Evolutionary conservation across 371 early-diverging fungal species (phyloP), one percentile per base, ranked within the genome.

Genomic region (Mortierella sp.): DNA sequence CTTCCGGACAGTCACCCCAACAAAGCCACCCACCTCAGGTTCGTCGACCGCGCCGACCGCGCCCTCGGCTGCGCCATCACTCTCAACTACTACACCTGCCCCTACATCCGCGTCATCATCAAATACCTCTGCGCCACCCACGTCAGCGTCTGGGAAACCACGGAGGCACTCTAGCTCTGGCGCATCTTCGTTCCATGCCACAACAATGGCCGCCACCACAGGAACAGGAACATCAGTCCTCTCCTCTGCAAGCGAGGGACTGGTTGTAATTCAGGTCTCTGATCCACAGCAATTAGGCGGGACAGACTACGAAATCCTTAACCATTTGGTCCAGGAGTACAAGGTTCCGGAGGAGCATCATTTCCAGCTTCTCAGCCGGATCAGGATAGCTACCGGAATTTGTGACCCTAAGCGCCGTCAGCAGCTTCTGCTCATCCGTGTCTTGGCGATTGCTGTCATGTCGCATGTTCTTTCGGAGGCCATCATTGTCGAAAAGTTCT

Each of bases 391-490:
- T 10, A 92, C 93, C 54, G 88, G 92, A 44, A 84, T 95, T 73
- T 85, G 76, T 11, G 84, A 95, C 70, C 84, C 90, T 10, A 78
- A 76, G 0, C 75, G 82, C 24, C 91, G 96, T 52, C 87, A 84
- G 38, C 87, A 91, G 72, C 88, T 98, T 14, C 81, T 97, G 76
- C 88, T 90, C 42, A 93, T 95, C 75, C 95, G 97, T 58, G 88
- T 98, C 31, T 87, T 96, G 70, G 96, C 98, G 2, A 93, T 97
- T 52, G 91, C 96, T 26, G 90, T 95, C 47, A 93, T 96, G 91
- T 91, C 92, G 11, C 91, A 93, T 83, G 90, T 93, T 57, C 89
- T 92, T 26, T 90, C 94, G 3, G 96, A 96, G 84, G 91, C 93
- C 1, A 90, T 93, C 55, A 93, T 95, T 42, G 92, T 94, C 71